Conservation (phyloP, 441 rosid genomes). For the Adansonia madagascariensis region DNA sequence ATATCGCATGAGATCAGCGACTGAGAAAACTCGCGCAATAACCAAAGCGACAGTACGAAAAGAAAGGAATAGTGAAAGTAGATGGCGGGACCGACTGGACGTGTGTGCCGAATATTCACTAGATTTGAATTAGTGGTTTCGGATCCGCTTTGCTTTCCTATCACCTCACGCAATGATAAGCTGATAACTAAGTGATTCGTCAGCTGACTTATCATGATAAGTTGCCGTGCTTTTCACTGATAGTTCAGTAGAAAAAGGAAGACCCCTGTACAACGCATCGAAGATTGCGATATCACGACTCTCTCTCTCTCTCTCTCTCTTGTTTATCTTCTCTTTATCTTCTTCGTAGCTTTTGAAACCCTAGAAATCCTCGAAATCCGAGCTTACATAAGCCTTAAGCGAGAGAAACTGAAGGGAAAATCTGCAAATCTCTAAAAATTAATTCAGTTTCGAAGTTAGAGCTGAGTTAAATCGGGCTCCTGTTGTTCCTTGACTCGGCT, state of each 20-base stretch:
- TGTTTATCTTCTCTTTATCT: conserved; percentile 25
- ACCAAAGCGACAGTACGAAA: conserved; percentile 49
- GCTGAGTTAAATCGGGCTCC: conserved; percentile 6
- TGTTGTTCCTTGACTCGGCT: neutral
- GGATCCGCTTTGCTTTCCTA: conserved; percentile 59
- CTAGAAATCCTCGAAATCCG: conserved; percentile 56
- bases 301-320: conserved; percentile 20
- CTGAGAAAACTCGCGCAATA: conserved; percentile 9
- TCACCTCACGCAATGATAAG: conserved; percentile 40
- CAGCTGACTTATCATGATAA: rapidly evolving
- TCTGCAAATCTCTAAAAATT: neutral
- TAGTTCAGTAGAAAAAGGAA: conserved; percentile 46
- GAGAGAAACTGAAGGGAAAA: neutral
- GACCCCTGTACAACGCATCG: conserved; percentile 75
- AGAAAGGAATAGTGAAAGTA: conserved; percentile 1
- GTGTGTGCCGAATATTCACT: conserved; percentile 76
- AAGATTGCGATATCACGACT: conserved; percentile 74
- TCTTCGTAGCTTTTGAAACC: conserved; percentile 66
- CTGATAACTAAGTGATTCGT: neutral
- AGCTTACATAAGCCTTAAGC: conserved; percentile 27
- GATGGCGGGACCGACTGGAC: conserved; percentile 68
- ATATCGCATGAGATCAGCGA: conserved; percentile 22
- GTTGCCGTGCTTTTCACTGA: rapidly evolving
- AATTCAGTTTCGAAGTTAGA: neutral
- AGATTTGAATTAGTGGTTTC: conserved; percentile 75